phyloP scores from a whole-genome alignment of 805 yeast species.

The Starmerella stigmatis region DNA sequence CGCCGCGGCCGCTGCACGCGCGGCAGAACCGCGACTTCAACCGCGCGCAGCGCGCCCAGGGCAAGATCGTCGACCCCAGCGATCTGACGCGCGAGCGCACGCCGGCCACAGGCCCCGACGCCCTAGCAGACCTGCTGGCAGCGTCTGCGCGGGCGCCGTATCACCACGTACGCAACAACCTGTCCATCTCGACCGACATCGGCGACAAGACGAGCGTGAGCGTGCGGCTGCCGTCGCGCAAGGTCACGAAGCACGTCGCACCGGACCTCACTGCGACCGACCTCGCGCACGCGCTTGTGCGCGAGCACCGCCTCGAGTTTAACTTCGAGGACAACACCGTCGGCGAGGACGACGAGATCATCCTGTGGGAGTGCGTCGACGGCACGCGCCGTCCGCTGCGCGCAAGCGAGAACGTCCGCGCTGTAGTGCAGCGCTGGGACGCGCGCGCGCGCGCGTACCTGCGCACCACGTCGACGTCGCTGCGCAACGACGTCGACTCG shows the following conservation, averaged over 20 bases:
- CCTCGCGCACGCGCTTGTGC: constrained; percentile 21
- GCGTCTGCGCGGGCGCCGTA: background rate
- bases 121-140: constrained; percentile 3
- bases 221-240: constrained; percentile 26
- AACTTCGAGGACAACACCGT: constrained; percentile 17
- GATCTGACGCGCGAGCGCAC: background rate
- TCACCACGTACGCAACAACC: background rate
- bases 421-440: constrained; percentile 23
- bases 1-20: constrained; percentile 1
- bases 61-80: constrained; percentile 6
- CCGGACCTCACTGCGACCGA: constrained; percentile 14
- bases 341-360: constrained; percentile 21
- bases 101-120: background rate
- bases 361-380: constrained; percentile 28
- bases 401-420: constrained; percentile 21
- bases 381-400: constrained; percentile 27
- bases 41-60: constrained; percentile 15
- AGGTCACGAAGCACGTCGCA: constrained; percentile 18
- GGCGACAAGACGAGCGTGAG: constrained; percentile 11
- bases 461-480: constrained; percentile 21
- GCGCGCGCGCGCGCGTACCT: constrained; percentile 14
- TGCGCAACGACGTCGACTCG: constrained; percentile 24
- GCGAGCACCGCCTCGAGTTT: constrained; percentile 28
- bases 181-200: constrained; percentile 1
- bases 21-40: background rate